Base-by-base conservation (phyloP, 306 rosid species). In the Carpinus viminea region DNA sequence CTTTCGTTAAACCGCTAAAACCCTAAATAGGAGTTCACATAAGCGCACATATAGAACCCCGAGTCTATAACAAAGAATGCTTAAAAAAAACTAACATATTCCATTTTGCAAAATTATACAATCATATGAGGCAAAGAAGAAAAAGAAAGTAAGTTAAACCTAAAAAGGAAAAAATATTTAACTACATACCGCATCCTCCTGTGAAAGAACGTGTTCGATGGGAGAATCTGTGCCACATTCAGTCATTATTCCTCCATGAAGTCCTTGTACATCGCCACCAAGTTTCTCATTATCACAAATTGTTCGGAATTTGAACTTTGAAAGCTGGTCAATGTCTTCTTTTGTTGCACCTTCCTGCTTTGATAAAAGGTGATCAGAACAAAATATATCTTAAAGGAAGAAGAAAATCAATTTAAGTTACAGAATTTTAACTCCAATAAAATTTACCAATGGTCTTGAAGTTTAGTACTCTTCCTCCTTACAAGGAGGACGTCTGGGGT, bases 261-360 rank as follows among this genome's bases (percentile, higher is more conserved):
- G 87, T 72, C 83, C 92, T 83, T 84, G 89, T 69, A 51, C 78
- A 69, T 83, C 89, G 10, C 85, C 73, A 5, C 80, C 78, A 62
- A 78, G 82, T 80, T 92, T 94, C 83, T 88, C 97, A 55, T 72
- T 76, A 70, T 68, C 75, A 15, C 76, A 87, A 66, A 81, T 57
- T 86, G 77, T 86, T 72, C 82, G 82, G 86, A 92, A 94, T 78
- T 92, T 92, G 84, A 88, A 94, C 82, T 88, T 94, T 45, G 95
- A 48, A 81, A 94, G 71, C 79, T 92, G 93, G 43, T 94, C 98
- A 78, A 92, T 83, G 71, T 94, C 98, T 85, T 94, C 97, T 86
- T 91, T 92, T 73, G 98, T 87, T 81, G 98, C 97, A 11, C 98
- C 98, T 85, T 94, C 98, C 98, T 94, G 91, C 65, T 85, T 81